Evolutionary conservation across 2,329 filamentous ascomycete species (phyloP), one percentile per base, ranked within the genome.

Genomic region (Cadophora sp.): DNA sequence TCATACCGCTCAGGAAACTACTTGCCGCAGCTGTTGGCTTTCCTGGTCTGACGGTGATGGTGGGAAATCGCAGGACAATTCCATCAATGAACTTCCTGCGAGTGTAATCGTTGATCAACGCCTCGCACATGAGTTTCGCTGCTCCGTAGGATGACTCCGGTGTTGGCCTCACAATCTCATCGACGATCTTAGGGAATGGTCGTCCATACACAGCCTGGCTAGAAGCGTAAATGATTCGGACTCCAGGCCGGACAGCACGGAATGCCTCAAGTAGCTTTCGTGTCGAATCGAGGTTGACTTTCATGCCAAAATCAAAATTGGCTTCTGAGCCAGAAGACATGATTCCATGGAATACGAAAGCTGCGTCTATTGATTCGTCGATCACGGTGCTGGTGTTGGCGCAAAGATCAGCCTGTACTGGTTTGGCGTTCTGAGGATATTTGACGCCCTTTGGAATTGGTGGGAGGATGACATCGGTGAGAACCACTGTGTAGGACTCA

Each of bases 321-420:
- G 84, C 84, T 78, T 90, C 87, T 18, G 86, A 83, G 16, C 86
- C 87, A 24, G 83, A 83, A 0, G 85, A 88, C 87, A 89, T 89
- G 77, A 89, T 86, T 51, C 87, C 87, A 72, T 89, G 87, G 66
- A 89, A 83, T 56, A 88, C 81, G 74, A 87, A 89, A 50, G 86
- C 81, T 11, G 81, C 80, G 43, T 83, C 77, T 14, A 83, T 79
- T 8, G 63, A n/a, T 7, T 56, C 50, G 45, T 81, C 71, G 16
- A 81, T 74, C 1, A 70, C 64, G 0, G 73, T 59, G 2, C 80
- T 73, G 6, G 74, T 75, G 0, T 72, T 27, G 1, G 76, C 65
- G 45, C 79, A 80, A 58, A 82, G 65, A 71, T 79, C 73, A 2
- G 76, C 73, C 47, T 77, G 65, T 33, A 79, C 68, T 2, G 74